These are phyloP conservation scores for Bretschneidera sinensis DNA, from an alignment of 345 rosid genomes.

Conservation along the genomic window DNA sequence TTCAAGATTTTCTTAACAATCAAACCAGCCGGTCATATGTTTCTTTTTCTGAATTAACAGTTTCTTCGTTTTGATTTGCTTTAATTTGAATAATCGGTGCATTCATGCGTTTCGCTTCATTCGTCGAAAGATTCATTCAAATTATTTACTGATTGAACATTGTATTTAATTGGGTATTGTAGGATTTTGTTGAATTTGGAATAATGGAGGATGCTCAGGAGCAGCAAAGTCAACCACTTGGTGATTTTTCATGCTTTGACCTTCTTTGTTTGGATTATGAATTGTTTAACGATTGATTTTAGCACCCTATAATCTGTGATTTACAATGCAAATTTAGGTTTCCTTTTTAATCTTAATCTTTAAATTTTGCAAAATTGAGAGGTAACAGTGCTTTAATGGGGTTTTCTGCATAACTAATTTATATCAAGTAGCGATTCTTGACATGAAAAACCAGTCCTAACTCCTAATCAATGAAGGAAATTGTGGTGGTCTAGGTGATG, in stretches of 20 bases:
- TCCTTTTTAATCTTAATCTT: not conserved
- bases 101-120: no score
- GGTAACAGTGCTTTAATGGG: not conserved
- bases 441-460: no score
- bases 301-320: not conserved
- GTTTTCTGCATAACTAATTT: not conserved
- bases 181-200: not conserved
- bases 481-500: not conserved
- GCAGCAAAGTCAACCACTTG: constrained; percentile 37
- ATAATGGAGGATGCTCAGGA: constrained; percentile 49
- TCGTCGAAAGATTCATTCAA: no score
- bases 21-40: no score
- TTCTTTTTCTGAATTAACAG: no score
- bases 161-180: not conserved
- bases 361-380: not conserved
- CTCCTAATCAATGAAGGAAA: constrained; percentile 4
- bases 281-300: not conserved
- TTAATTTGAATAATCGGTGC: no score
- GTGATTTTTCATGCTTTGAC: constrained; percentile 17
- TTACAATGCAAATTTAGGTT: not conserved
- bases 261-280: not conserved
- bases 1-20: no score
- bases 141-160: not conserved
- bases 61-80: no score
- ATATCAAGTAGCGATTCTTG: no score